Evolutionary conservation across 345 rosid species (phyloP).

Genomic region (Citrus cavaleriei): DNA sequence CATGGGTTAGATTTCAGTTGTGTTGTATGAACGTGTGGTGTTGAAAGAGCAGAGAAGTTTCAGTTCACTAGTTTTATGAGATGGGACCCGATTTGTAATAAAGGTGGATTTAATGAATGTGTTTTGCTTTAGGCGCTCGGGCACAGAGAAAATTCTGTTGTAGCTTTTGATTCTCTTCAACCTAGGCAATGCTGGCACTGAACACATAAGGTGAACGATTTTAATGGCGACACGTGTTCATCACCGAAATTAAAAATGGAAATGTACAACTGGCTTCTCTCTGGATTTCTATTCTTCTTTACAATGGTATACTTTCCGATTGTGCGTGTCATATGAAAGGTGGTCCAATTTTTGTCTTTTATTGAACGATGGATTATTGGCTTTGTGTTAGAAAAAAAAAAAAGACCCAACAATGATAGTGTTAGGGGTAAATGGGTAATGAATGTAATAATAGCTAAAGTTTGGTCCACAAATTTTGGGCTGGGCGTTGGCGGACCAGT

Average conservation of each 20-base stretch:
- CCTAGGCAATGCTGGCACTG: neutral
- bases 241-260: neutral
- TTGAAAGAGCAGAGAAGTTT: slow-evolving; percentile 4
- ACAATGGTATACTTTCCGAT: no score
- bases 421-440: neutral
- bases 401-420: no score
- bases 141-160: neutral
- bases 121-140: neutral
- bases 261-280: neutral
- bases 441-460: neutral
- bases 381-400: neutral
- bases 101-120: neutral
- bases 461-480: neutral
- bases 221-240: neutral
- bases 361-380: neutral
- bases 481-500: neutral
- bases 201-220: neutral
- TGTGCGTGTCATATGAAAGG: neutral
- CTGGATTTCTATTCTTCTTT: no score
- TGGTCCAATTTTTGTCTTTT: neutral
- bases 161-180: neutral
- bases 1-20: neutral
- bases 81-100: neutral
- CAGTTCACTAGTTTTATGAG: neutral
- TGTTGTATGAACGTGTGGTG: neutral